A percentile compares a stretch with the other conserved stretches of the same genome.
Evolutionary conservation across 495 filamentous ascomycete genomes (phyloP).

Genomic region (Polyplosphaeria fusca): DNA sequence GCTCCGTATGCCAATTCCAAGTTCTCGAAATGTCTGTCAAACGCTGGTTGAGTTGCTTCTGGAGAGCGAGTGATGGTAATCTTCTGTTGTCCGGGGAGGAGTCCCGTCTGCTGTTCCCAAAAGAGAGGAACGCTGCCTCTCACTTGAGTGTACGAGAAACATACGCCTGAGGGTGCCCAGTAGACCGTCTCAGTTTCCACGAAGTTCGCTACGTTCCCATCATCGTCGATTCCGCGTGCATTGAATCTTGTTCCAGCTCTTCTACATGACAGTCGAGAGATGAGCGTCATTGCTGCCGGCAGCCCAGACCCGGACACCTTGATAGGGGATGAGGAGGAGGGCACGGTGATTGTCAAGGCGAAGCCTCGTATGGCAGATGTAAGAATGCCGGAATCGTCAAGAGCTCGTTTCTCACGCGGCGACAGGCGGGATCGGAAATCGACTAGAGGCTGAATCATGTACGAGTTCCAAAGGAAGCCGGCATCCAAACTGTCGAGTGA

Average conservation of each 20-base stretch:
- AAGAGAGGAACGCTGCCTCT: conserved; percentile 92
- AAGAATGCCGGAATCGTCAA: conserved; percentile 82
- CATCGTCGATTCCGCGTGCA: conserved; percentile 92
- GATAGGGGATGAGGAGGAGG: conserved; percentile 58
- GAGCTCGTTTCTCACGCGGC: conserved; percentile 62
- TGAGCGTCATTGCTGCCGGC: conserved; percentile 78
- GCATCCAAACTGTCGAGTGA: conserved; percentile 63
- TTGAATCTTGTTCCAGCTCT: conserved; percentile 96
- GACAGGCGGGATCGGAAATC: conserved; percentile 79
- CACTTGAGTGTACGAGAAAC: conserved; percentile 92
- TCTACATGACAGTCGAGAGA: conserved; percentile 86
- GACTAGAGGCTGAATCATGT: conserved; percentile 92
- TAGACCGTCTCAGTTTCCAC: conserved; percentile 68
- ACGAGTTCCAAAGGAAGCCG: conserved; percentile 93
- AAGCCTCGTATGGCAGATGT: conserved; percentile 95
- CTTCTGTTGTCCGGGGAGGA: conserved; percentile 91
- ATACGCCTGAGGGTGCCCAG: conserved; percentile 69
- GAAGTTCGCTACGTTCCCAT: conserved; percentile 94
- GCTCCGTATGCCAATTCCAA: conserved; percentile 82
- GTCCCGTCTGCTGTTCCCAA: conserved; percentile 88
- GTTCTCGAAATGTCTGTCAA: conserved; percentile 86
- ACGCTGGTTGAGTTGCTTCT: conserved; percentile 91
- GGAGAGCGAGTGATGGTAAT: conserved; percentile 83
- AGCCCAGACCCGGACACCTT: conserved; percentile 56
- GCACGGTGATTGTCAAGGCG: conserved; percentile 76